Percentiles rank a stretch among this genome's conserved stretches.
Conservation (phyloP, 1,139 yeast species). For the Candida labiduridarum region DNA sequence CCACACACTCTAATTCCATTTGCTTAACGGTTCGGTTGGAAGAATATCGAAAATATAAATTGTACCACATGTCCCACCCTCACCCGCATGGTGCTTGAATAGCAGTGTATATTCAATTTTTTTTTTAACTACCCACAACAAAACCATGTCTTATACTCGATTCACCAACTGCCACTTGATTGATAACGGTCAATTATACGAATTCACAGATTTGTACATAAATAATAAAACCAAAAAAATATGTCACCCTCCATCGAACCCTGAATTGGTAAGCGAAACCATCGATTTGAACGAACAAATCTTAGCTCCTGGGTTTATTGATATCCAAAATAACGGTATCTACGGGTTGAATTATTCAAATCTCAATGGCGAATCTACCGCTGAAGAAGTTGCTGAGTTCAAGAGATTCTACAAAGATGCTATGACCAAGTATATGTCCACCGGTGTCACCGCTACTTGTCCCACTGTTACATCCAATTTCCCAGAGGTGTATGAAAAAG, state of each 20-base stretch:
- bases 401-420: conserved; percentile 42
- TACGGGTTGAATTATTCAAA: conserved; percentile 60
- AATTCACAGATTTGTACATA: conserved; percentile 47
- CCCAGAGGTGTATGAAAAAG: conserved; percentile 54
- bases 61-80: not conserved
- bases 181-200: conserved; percentile 48
- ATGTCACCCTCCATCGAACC: conserved; percentile 23
- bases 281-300: conserved; percentile 53
- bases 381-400: conserved; percentile 35
- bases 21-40: not conserved
- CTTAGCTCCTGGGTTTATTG: conserved; percentile 62
- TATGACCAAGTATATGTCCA: conserved; percentile 49
- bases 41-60: not conserved
- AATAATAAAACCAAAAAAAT: conserved; percentile 49
- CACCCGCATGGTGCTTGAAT: not conserved
- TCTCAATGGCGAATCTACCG: conserved; percentile 35
- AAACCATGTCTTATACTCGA: conserved; percentile 14
- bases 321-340: conserved; percentile 64
- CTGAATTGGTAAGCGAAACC: conserved; percentile 18
- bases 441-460: conserved; percentile 63
- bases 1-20: no score
- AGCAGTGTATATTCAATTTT: not conserved
- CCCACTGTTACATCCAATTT: conserved; percentile 64
- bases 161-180: conserved; percentile 57
- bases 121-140: not conserved